Percentiles rank a stretch among this genome's conserved stretches.
Evolutionary conservation across 345 rosid genomes (phyloP).

Genomic region (Salix dunnii): DNA sequence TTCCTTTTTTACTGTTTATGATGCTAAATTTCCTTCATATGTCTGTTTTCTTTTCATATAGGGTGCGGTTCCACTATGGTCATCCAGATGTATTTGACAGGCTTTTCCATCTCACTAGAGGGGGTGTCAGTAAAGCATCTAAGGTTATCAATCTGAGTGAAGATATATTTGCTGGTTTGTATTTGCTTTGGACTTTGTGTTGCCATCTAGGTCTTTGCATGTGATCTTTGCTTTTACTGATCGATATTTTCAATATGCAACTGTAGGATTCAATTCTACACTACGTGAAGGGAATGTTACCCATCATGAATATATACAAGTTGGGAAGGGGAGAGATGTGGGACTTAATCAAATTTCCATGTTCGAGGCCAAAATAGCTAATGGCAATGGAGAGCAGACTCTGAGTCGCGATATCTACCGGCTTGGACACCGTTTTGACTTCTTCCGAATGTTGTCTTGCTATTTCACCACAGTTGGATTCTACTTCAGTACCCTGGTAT

Average conservation of each 20-base stretch:
- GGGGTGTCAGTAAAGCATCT: conserved; percentile 98
- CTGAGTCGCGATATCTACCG: conserved; percentile 91
- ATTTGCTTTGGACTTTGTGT: conserved; percentile 1
- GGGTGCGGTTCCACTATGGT: conserved; percentile 99
- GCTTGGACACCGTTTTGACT: conserved; percentile 98
- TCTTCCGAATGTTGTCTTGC: conserved; percentile 95
- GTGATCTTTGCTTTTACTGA: neutral
- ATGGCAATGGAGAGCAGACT: conserved; percentile 98
- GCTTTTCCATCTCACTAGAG: conserved; percentile 96
- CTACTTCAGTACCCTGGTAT: conserved; percentile 95
- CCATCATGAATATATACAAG: conserved; percentile 99
- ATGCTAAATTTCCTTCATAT: neutral
- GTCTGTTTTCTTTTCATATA: conserved; percentile 20
- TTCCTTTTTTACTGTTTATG: neutral
- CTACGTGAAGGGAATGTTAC: conserved; percentile 99
- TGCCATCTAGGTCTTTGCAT: neutral
- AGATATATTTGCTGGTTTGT: conserved; percentile 94
- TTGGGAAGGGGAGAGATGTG: conserved; percentile 98
- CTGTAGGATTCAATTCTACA: conserved; percentile 90
- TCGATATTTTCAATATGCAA: conserved; percentile 8
- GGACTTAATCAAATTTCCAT: conserved; percentile 99
- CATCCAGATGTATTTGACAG: conserved; percentile 99
- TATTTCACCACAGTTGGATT: conserved; percentile 98
- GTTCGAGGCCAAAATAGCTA: conserved; percentile 99
- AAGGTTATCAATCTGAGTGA: conserved; percentile 94